Conservation (phyloP, 139 green algal species). For the Helicosporidium sp. region DNA sequence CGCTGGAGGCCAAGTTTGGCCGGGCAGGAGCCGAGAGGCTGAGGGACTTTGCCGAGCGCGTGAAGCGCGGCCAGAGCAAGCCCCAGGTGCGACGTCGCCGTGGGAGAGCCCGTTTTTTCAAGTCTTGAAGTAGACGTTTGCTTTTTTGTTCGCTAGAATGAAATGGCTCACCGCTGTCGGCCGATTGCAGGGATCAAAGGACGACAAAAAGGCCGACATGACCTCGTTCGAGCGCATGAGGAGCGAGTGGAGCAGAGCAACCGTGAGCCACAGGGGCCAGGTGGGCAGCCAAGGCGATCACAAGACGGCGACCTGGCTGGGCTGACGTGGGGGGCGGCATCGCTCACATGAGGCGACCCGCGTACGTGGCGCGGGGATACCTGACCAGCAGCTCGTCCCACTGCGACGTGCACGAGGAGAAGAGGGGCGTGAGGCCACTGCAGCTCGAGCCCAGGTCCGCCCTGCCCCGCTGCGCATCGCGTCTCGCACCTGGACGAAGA, state of each 20-base stretch:
- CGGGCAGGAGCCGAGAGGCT: too few relatives aligned
- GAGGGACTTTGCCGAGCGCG: too few relatives aligned
- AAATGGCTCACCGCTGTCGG: too few relatives aligned
- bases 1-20: too few relatives aligned
- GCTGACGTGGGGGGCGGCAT: conserved; percentile 5
- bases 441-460: too few relatives aligned
- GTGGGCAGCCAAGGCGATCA: conserved; percentile 22
- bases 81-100: too few relatives aligned
- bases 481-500: conserved; percentile 34
- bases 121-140: too few relatives aligned
- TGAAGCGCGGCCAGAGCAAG: too few relatives aligned
- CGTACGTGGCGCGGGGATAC: conserved; percentile 35
- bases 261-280: conserved; percentile 22
- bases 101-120: too few relatives aligned
- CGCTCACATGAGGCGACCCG: conserved; percentile 45
- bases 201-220: conserved; percentile 26
- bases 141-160: too few relatives aligned
- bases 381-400: conserved; percentile 39
- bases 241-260: conserved; percentile 20
- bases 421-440: not conserved
- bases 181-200: too few relatives aligned
- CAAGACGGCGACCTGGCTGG: conserved; percentile 24
- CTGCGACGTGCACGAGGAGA: conserved; percentile 15
- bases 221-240: conserved; percentile 40
- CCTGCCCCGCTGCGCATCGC: too few relatives aligned